Percentiles rank a stretch among this genome's conserved stretches.
Conservation (phyloP, 768 basidiomycete species). For the Boletus rex-veris region DNA sequence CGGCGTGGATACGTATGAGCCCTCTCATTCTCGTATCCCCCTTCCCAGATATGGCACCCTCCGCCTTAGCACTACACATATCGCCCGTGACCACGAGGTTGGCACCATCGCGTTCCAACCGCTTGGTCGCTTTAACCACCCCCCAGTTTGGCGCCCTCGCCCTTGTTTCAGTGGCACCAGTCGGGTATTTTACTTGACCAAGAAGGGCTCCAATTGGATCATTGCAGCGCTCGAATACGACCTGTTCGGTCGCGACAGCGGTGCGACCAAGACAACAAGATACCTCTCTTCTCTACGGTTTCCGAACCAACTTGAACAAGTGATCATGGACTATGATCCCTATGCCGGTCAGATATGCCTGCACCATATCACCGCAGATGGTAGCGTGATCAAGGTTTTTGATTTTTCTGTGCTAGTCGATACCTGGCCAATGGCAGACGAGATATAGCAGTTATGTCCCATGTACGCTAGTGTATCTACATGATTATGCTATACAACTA, state of each 20-base stretch:
- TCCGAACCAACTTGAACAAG: neutral
- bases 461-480: too few relatives aligned
- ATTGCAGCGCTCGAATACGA: slow-evolving; percentile 11
- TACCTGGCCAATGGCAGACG: too few relatives aligned
- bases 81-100: neutral
- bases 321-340: slow-evolving; percentile 20
- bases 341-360: slow-evolving; percentile 19
- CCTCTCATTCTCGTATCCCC: neutral
- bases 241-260: neutral
- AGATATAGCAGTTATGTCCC: too few relatives aligned
- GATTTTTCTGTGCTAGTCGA: slow-evolving; percentile 7
- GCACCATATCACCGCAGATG: neutral
- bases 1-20: neutral
- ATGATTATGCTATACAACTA: too few relatives aligned
- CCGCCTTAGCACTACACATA: neutral
- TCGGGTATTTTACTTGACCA: slow-evolving; percentile 1
- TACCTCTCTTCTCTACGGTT: slow-evolving; percentile 1
- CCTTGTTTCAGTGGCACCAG: slow-evolving; percentile 11
- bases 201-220: neutral
- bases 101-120: slow-evolving; percentile 12
- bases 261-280: neutral
- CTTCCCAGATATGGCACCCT: slow-evolving; percentile 2
- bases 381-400: slow-evolving; percentile 8
- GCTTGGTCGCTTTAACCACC: neutral
- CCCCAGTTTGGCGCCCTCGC: neutral